Percentiles rank a stretch among this genome's conserved stretches.
These are phyloP conservation scores for Daldinia caldariorum DNA, from an alignment of 495 filamentous ascomycete genomes.

Conservation along the genomic window DNA sequence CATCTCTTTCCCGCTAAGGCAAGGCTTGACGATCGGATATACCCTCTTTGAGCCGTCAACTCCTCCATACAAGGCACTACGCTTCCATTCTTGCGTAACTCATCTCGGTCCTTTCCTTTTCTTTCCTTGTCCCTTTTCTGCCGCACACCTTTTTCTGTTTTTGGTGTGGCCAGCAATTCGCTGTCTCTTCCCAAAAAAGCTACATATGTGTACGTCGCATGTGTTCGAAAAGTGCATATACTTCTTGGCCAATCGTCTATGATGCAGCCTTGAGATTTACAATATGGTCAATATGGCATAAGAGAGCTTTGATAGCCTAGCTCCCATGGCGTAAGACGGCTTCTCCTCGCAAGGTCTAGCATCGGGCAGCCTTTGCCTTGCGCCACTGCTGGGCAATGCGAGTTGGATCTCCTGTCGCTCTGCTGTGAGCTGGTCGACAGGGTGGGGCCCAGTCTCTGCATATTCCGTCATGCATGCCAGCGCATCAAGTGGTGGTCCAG, in stretches of 20 bases:
- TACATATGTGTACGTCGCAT: slow-evolving; percentile 45
- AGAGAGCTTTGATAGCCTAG: slow-evolving; percentile 39
- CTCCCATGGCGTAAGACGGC: slow-evolving; percentile 22
- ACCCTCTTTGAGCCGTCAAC: slow-evolving; percentile 48
- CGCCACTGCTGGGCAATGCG: slow-evolving; percentile 48
- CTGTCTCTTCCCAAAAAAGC: slow-evolving; percentile 44
- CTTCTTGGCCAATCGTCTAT: slow-evolving; percentile 44
- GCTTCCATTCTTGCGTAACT: slow-evolving; percentile 49
- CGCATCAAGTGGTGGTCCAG: slow-evolving; percentile 63
- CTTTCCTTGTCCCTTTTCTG: slow-evolving; percentile 47
- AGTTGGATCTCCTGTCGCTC: slow-evolving; percentile 48
- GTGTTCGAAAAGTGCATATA: slow-evolving; percentile 45
- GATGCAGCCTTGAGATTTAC: slow-evolving; percentile 46
- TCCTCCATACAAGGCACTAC: slow-evolving; percentile 46
- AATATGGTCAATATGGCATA: slow-evolving; percentile 18
- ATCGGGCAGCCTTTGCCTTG: slow-evolving; percentile 50
- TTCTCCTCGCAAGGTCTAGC: slow-evolving; percentile 36
- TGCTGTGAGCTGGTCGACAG: slow-evolving; percentile 50
- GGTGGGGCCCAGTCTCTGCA: slow-evolving; percentile 63
- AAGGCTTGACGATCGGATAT: slow-evolving; percentile 47
- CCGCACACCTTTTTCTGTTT: slow-evolving; percentile 42
- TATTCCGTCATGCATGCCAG: slow-evolving; percentile 68
- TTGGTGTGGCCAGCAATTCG: slow-evolving; percentile 42
- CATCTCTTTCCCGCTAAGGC: slow-evolving; percentile 44
- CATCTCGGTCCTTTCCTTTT: slow-evolving; percentile 50